Evolutionary conservation across 495 filamentous ascomycete genomes (phyloP).

Genomic region (Aspergillus conjunctus): DNA sequence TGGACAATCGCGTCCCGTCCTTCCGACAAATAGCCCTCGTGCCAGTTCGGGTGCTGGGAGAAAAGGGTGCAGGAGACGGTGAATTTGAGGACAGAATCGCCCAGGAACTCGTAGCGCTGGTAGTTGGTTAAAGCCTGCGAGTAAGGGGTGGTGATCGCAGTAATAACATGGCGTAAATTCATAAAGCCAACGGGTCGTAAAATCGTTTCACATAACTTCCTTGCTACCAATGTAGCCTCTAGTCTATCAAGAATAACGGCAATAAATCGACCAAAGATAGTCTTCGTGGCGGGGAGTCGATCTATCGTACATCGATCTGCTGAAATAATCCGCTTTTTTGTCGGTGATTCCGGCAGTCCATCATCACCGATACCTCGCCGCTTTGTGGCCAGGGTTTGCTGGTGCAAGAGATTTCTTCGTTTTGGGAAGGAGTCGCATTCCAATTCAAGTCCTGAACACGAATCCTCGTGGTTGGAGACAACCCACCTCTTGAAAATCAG

Average conservation of each 20-base stretch:
- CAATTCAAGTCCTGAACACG: conserved; percentile 23
- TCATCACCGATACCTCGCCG: conserved; percentile 7
- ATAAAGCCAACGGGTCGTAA: conserved; percentile 57
- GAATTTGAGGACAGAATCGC: conserved; percentile 84
- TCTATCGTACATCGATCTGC: conserved; percentile 47
- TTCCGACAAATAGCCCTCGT: conserved; percentile 75
- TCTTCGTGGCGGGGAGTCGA: conserved; percentile 59
- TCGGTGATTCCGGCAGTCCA: conserved; percentile 14
- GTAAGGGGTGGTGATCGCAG: conserved; percentile 69
- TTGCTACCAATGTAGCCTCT: conserved; percentile 64
- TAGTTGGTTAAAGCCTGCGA: conserved; percentile 69
- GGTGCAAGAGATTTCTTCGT: conserved; percentile 38
- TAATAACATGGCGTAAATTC: conserved; percentile 61
- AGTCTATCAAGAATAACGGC: conserved; percentile 74
- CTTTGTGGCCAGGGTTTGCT: conserved; percentile 16
- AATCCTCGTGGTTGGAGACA: neutral
- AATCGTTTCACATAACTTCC: conserved; percentile 61
- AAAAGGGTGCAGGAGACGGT: conserved; percentile 67
- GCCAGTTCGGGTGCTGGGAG: conserved; percentile 66
- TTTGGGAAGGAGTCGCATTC: conserved; percentile 35
- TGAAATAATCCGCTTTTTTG: conserved; percentile 29
- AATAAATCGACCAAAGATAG: conserved; percentile 69
- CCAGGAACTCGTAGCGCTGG: conserved; percentile 86
- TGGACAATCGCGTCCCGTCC: conserved; percentile 70
- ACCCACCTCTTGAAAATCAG: conserved; percentile 37